A percentile compares a stretch with the other conserved stretches of the same genome.
phyloP scores from a whole-genome alignment of 176 grass and related monocot species.

The Oryza officinalis region DNA sequence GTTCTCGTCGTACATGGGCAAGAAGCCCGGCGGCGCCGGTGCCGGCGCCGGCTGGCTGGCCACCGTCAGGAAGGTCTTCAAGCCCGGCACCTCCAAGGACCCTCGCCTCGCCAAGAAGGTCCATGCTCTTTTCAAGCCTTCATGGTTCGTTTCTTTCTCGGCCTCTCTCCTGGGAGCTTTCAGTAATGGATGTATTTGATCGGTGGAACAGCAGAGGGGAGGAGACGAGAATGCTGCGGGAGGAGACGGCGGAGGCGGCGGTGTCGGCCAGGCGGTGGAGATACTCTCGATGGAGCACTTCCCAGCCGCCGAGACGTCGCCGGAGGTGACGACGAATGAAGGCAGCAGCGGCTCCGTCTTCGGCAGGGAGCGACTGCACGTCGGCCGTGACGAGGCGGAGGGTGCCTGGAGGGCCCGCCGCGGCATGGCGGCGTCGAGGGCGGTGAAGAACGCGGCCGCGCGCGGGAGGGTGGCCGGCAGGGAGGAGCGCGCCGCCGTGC shows the following conservation, averaged over 20 bases:
- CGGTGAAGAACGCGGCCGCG: slow-evolving; percentile 20
- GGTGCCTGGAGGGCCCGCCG: background rate
- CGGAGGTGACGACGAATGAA: slow-evolving; percentile 70
- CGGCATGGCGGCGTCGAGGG: slow-evolving; percentile 24
- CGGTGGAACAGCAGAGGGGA: background rate
- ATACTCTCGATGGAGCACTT: slow-evolving; percentile 81
- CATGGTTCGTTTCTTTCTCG: background rate
- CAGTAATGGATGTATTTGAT: background rate
- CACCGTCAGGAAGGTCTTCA: slow-evolving; percentile 85
- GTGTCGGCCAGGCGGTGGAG: slow-evolving; percentile 38
- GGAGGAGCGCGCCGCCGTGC: slow-evolving; percentile 64
- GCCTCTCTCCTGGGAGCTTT: background rate
- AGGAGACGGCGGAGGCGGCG: background rate
- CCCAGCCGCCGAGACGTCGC: slow-evolving; percentile 68
- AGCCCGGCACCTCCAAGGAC: slow-evolving; percentile 50
- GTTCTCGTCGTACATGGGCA: slow-evolving; percentile 52
- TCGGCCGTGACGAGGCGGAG: slow-evolving; percentile 17
- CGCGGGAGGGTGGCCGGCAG: slow-evolving; percentile 36
- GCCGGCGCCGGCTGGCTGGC: slow-evolving; percentile 52
- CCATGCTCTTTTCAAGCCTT: background rate
- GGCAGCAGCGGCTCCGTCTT: slow-evolving; percentile 2
- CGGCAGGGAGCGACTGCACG: background rate
- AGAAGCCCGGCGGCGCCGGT: slow-evolving; percentile 59
- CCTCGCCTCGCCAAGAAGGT: slow-evolving; percentile 35
- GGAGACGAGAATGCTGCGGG: background rate